Base-by-base conservation (phyloP, 495 filamentous ascomycete genomes). In the Penicillium argentinense region DNA sequence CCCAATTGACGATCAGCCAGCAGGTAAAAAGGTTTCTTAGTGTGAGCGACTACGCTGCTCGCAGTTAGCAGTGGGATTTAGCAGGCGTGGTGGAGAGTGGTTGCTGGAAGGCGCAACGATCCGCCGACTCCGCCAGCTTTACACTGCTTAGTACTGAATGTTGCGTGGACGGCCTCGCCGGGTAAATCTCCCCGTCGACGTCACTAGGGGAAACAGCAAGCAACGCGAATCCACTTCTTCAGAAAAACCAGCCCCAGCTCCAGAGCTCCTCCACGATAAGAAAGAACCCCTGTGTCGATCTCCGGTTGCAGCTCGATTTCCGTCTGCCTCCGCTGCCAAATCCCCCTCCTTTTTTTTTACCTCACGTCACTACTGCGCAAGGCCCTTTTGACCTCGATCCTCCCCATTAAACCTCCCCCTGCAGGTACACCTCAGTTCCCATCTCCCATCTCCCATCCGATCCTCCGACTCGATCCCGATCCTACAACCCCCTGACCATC, bases 331-430 rank as follows among this genome's bases (percentile, higher is more conserved):
- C 46, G 54, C 40, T 6, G 22, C n/a, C n/a, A 38, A 45, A 41
- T 60, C 26, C 52, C 18, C 53, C 52, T 60, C 54, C 47, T 41
- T 37, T 49, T 54, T 26, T 40, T 51, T 47, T 58, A 56, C 12
- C 52, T 48, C 62, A 72, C 69, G 69, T 72, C 69, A 73, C 60
- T 66, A 57, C 51, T 71, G 66, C 66, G 67, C 67, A 64, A 66
- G 62, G 40, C 45, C 47, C 34, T 32, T 45, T 39, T 40, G 17
- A 21, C 16, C 33, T 39, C 42, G 53, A 39, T 45, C 29, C 27
- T 42, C 39, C 29, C 39, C n/a, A n/a, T n/a, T n/a, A n/a, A n/a
- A n/a, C n/a, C n/a, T n/a, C 53, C 51, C 25, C 17, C 44, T 63
- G 40, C 54, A 56, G 54, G 47, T 54, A 56, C 55, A 50, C 43